A percentile compares a stretch with the other conserved stretches of the same genome.
Conservation (phyloP, 2,329 filamentous ascomycete species). For the Microcyclosporella mali region DNA sequence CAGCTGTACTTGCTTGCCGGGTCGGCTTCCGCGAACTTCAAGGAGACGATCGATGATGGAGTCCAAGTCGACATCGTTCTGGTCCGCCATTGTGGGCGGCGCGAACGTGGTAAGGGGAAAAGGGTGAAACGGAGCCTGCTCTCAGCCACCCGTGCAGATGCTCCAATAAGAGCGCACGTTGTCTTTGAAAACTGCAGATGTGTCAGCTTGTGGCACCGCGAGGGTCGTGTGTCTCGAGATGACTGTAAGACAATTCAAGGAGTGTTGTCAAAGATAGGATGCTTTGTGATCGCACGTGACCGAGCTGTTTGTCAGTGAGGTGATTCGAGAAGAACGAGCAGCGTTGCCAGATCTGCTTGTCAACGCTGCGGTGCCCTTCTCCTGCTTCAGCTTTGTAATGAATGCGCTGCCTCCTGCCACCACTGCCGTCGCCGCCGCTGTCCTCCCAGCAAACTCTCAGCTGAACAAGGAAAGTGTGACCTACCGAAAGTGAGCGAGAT, state of each 20-base stretch:
- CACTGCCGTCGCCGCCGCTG: slow-evolving; percentile 1
- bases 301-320: slow-evolving; percentile 3
- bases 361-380: not conserved
- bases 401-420: not conserved
- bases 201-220: slow-evolving; percentile 6
- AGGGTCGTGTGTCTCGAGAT: no score
- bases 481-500: slow-evolving; percentile 25
- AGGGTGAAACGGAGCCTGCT: slow-evolving; percentile 14
- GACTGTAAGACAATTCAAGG: no score
- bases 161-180: slow-evolving; percentile 10
- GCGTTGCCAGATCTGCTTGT: not conserved
- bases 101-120: slow-evolving; percentile 6
- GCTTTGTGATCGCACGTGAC: slow-evolving; percentile 10
- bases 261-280: no score
- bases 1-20: slow-evolving; percentile 96
- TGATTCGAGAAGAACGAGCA: not conserved
- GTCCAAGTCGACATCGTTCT: slow-evolving; percentile 93
- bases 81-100: slow-evolving; percentile 58
- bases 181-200: slow-evolving; percentile 14
- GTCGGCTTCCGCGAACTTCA: slow-evolving; percentile 94
- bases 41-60: slow-evolving; percentile 98
- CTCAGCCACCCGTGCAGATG: slow-evolving; percentile 13
- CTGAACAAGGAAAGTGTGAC: slow-evolving; percentile 10
- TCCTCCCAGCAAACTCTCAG: not conserved
- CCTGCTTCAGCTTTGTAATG: not conserved